phyloP scores from a whole-genome alignment of 139 green algal genomes.

The Pseudopediastrum boryanum region DNA sequence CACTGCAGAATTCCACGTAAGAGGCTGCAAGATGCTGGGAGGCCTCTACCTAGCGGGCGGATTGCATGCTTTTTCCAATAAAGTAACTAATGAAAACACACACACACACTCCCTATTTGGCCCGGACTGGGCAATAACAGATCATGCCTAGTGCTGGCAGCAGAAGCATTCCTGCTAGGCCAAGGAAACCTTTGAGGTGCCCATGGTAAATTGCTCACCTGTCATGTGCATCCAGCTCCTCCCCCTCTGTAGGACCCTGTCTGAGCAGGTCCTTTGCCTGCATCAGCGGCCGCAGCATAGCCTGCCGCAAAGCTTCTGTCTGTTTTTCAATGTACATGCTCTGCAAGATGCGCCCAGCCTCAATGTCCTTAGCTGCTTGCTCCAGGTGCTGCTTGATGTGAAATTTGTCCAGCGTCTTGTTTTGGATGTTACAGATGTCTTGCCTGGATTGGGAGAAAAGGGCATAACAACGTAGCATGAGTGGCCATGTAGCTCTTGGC shows the following conservation, averaged over 20 bases:
- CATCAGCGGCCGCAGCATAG: slow-evolving; percentile 15
- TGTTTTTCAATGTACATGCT: slow-evolving; percentile 32
- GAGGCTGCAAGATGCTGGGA: background rate
- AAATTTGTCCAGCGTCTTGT: slow-evolving; percentile 49
- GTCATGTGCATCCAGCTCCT: background rate
- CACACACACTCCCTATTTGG: background rate
- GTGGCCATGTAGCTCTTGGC: background rate
- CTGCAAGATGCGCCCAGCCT: slow-evolving; percentile 1
- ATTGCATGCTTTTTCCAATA: background rate
- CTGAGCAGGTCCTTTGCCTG: slow-evolving; percentile 20
- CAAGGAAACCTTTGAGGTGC: no score
- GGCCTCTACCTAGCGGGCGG: background rate
- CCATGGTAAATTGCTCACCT: background rate
- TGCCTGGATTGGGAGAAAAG: background rate
- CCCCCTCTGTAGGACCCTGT: background rate
- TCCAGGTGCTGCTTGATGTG: slow-evolving; percentile 59
- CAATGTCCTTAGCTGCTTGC: slow-evolving; percentile 39
- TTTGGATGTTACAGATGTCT: slow-evolving; percentile 26
- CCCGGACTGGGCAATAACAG: background rate
- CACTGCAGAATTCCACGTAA: background rate
- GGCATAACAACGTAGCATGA: background rate
- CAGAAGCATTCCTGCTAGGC: no score
- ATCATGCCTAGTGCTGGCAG: background rate
- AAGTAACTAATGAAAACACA: background rate
- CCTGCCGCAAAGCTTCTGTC: slow-evolving; percentile 14